Evolutionary conservation across 2,329 filamentous ascomycete genomes (phyloP).

Genomic region (Calonectria multiphialidica): DNA sequence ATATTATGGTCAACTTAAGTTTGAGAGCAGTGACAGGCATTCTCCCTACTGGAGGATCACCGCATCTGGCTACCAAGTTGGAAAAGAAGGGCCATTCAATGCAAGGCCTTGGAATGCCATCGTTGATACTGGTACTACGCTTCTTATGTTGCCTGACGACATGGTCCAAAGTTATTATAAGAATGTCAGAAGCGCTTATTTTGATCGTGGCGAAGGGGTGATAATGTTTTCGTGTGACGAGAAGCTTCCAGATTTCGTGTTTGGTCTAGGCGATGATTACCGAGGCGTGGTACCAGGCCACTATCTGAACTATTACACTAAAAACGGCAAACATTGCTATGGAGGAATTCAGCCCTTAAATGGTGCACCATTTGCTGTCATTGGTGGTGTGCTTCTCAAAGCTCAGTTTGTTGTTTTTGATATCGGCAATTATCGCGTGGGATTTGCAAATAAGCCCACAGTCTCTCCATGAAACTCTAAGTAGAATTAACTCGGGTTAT

Average conservation of each 20-base stretch:
- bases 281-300: not conserved
- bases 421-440: constrained; percentile 41
- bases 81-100: constrained; percentile 47
- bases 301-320: not conserved
- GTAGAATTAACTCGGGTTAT: no score
- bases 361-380: constrained; percentile 64
- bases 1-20: constrained; percentile 72
- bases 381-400: constrained; percentile 72
- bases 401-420: constrained; percentile 71
- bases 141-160: constrained; percentile 52
- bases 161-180: not conserved
- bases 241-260: constrained; percentile 59
- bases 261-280: constrained; percentile 65
- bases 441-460: constrained; percentile 36
- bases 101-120: constrained; percentile 54
- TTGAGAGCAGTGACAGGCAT: constrained; percentile 69
- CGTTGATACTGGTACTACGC: constrained; percentile 72
- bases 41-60: constrained; percentile 75
- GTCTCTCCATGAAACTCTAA: not conserved
- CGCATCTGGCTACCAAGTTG: constrained; percentile 35
- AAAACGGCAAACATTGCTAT: constrained; percentile 60
- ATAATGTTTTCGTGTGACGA: constrained; percentile 59
- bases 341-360: constrained; percentile 74
- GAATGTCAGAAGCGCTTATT: not conserved
- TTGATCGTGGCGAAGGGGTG: not conserved